These are phyloP conservation scores for Croton laevigatus DNA, from an alignment of 441 rosid species.

Conservation along the genomic window DNA sequence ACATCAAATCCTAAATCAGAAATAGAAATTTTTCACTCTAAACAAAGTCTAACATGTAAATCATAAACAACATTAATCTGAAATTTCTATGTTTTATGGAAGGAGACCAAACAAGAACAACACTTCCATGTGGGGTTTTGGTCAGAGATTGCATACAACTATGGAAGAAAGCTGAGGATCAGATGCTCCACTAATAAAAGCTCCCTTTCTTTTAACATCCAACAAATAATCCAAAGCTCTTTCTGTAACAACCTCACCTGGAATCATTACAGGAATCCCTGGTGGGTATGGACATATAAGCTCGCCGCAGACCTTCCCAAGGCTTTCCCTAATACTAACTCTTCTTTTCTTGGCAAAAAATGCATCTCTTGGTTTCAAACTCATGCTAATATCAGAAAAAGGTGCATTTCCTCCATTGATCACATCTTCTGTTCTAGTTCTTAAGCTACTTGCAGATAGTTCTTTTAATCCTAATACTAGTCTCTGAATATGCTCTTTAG, in stretches of 20 bases:
- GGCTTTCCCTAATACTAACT: slow-evolving; percentile 36
- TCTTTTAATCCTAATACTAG: slow-evolving; percentile 39
- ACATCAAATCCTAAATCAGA: too few species aligned
- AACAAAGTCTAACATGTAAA: too few species aligned
- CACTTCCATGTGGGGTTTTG: neutral
- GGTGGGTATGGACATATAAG: slow-evolving; percentile 64
- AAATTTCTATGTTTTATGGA: too few species aligned
- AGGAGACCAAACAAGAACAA: neutral
- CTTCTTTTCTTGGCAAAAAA: slow-evolving; percentile 46
- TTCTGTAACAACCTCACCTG: slow-evolving; percentile 49
- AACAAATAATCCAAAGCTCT: slow-evolving; percentile 43
- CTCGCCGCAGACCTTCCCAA: slow-evolving; percentile 51
- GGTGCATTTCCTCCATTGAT: slow-evolving; percentile 26
- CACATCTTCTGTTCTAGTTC: slow-evolving; percentile 1
- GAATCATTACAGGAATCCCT: slow-evolving; percentile 52
- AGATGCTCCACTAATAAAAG: slow-evolving; percentile 45
- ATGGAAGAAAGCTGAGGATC: slow-evolving; percentile 47
- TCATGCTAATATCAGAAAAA: slow-evolving; percentile 31
- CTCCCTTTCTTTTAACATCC: slow-evolving; percentile 38
- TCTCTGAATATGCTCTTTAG: slow-evolving; percentile 36
- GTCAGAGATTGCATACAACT: slow-evolving; percentile 35
- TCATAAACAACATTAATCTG: too few species aligned
- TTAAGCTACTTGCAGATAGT: slow-evolving; percentile 27
- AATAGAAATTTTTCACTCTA: too few species aligned
- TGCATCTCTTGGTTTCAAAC: slow-evolving; percentile 57